Evolutionary conservation across 106 monocot species (phyloP), one percentile per base, ranked within the genome.

Genomic region (Allium sativum): DNA sequence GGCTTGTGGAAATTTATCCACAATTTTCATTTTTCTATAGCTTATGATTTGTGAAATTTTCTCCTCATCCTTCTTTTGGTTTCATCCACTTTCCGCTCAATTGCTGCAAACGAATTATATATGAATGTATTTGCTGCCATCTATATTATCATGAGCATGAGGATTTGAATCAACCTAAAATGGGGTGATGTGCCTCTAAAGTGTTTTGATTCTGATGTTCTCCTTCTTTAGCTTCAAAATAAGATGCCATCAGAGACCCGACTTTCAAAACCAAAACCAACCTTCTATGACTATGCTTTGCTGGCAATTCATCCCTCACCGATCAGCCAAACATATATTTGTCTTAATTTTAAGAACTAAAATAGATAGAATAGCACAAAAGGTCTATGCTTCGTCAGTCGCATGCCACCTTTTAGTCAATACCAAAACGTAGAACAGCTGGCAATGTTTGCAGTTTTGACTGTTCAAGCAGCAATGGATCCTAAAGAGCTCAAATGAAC

Each of bases 401-500:
- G 82, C 82, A 1, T 78, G n/a, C 82, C 82, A 11, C 82, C 82
- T 0, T n/a, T 74, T 69, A 3, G 82, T 78, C 44, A 82, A 20
- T 7, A 78, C 77, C 7, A 78, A 63, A 7, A 82, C 78, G 45
- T 10, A 0, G 63, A 21, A 0, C 74, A 77, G 31, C 44, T 71
- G 7, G 82, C 77, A 48, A 65, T 63, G 53, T 72, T 77, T 2
- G 82, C 82, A 0, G 78, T 82, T 12, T 74, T 60, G 8, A 78
- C 82, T 0, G 82, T 77, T 0, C 74, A 71, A 9, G 77, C 74
- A 1, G 77, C 82, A 2, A 82, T 58, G 45, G 74, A 73, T 64
- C 78, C 77, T 19, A 82, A 15, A 2, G 80, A 77, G 54, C 77
- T 78, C 82, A 82, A 78, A 2, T 77, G 82, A 17, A 82, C 68